phyloP scores from a whole-genome alignment of 306 rosid species.

The Coriaria nepalensis region DNA sequence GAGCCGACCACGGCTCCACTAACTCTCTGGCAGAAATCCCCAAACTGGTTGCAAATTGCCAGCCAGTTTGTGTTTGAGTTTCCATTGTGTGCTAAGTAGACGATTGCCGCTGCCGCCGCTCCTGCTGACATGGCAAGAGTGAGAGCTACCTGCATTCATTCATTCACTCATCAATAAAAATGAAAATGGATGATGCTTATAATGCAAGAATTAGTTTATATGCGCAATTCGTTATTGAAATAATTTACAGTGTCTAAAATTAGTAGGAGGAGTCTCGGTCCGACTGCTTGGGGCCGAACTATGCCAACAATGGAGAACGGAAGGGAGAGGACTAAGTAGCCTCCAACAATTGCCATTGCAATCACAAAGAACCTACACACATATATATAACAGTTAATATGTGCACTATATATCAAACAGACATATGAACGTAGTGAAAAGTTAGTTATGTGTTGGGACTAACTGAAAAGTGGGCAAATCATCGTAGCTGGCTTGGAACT shows the following conservation, averaged over 20 bases:
- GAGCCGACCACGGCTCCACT: conserved; percentile 70
- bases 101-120: conserved; percentile 65
- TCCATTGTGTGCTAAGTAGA: conserved; percentile 79
- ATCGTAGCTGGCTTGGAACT: conserved; percentile 74
- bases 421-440: conserved; percentile 8
- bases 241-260: conserved; percentile 54
- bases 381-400: neutral
- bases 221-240: neutral
- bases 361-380: conserved; percentile 81
- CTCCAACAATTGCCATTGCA: conserved; percentile 63
- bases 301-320: conserved; percentile 65
- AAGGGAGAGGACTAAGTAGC: conserved; percentile 70
- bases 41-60: conserved; percentile 73
- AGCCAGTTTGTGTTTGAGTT: conserved; percentile 65
- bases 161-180: too few relatives aligned
- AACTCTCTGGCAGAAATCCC: conserved; percentile 43
- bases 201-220: too few relatives aligned
- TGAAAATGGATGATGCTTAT: too few relatives aligned
- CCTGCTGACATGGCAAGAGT: conserved; percentile 50
- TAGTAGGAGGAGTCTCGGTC: conserved; percentile 51
- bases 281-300: conserved; percentile 56
- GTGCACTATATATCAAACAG: neutral
- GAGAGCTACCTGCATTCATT: conserved; percentile 41
- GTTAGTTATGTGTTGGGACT: conserved; percentile 1
- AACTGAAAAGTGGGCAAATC: conserved; percentile 61